Evolutionary conservation across 331 rosid genomes (phyloP), one percentile per base, ranked within the genome.

Genomic region (Prunus yedoensis): DNA sequence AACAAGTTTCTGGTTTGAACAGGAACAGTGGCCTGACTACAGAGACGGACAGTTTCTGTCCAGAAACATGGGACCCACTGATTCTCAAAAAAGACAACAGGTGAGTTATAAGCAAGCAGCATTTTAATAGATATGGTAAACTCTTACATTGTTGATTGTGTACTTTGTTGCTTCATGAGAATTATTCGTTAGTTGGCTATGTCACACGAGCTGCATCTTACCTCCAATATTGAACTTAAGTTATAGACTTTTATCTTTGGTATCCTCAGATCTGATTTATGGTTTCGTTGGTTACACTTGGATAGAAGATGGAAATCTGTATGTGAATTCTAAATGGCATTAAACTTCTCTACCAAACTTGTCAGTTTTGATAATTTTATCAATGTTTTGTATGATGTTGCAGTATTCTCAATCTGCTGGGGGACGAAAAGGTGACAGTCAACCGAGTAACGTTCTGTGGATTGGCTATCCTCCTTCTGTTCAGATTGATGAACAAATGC

Each of bases 401-500:
- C 89, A 90, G 91, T 83, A 83, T 74, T 63, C 85, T 60, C 92
- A 84, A 73, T 73, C 85, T 75, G 66, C 87, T 6, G 87, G 79
- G 71, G 86, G 86, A 57, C 82, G 86, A 66, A 88, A 79, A 79
- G 89, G 89, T 17, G 97, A 92, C 70, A 76, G 88, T 76, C 91
- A 83, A 67, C 94, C 96, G 5, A 88, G 94, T 66, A 91, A 87
- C 10, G 80, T 88, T 80, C 84, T 93, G 80, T 93, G 96, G 93
- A 78, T 93, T 52, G 92, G 96, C 52, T 93, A 91, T 78, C 97
- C 96, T 74, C 94, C 96, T 65, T 77, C 90, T 73, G 79, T 90
- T 78, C 96, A 83, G 83, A 88, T 93, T 77, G 96, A 93, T 43
- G 97, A 93, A 73, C 96, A 87, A 74, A 90, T 89, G 97, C 94